A percentile compares a stretch with the other conserved stretches of the same genome.
phyloP scores from a whole-genome alignment of 352 stramenopile species.

The Phytophthora sp. region DNA sequence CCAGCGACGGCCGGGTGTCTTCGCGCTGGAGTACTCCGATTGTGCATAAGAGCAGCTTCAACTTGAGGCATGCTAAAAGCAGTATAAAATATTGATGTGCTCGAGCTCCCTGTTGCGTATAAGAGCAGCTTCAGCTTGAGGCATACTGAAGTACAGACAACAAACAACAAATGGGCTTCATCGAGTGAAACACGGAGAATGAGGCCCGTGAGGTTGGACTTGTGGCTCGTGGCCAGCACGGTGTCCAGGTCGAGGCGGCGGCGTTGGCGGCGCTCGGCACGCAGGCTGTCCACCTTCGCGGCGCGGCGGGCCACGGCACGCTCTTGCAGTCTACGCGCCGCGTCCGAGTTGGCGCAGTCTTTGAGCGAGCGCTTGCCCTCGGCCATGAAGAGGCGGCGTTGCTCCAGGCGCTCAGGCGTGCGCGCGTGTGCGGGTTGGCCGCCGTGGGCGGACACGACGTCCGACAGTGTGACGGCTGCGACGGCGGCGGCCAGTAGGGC shows the following conservation, averaged over 20 bases:
- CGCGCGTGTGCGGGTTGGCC: not conserved
- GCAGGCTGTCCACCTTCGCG: constrained; percentile 9
- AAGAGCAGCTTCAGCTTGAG: no score
- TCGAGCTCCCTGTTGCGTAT: no score
- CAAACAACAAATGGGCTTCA: no score
- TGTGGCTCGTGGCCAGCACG: constrained; percentile 9
- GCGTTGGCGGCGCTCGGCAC: constrained; percentile 1
- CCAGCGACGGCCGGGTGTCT: no score
- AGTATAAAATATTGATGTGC: no score
- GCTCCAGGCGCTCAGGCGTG: not conserved
- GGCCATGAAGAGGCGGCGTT: constrained; percentile 20
- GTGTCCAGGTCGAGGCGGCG: constrained; percentile 16
- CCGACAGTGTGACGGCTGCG: not conserved
- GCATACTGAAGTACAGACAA: no score
- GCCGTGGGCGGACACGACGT: not conserved
- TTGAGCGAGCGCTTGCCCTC: constrained; percentile 15
- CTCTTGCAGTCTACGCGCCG: constrained; percentile 5
- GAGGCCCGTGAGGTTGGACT: constrained; percentile 8
- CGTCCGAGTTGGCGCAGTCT: constrained; percentile 16
- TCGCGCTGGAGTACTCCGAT: no score
- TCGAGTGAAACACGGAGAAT: no score
- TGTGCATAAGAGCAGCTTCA: no score
- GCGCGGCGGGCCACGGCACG: constrained; percentile 1
- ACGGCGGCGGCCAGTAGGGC: not conserved
- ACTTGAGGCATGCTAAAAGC: no score